These are phyloP conservation scores for Exophiala aquamarina DNA, from an alignment of 2,329 filamentous ascomycete species.

Conservation along the genomic window DNA sequence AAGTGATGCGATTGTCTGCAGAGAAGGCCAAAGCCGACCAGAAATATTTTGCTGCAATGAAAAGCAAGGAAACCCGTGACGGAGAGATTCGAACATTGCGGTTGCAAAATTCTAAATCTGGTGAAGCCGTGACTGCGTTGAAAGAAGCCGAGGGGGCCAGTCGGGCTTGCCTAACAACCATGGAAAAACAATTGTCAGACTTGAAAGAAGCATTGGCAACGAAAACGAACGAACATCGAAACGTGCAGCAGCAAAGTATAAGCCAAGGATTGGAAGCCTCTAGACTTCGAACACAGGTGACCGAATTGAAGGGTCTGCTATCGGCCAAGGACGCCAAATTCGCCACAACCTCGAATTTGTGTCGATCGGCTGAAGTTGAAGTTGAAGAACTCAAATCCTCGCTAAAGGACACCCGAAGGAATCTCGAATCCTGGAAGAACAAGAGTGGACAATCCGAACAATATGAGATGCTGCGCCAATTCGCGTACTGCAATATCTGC, in stretches of 20 bases:
- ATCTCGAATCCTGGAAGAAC: conserved; percentile 76
- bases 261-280: conserved; percentile 66
- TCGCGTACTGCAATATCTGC: conserved; percentile 89
- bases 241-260: conserved; percentile 68
- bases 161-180: conserved; percentile 71
- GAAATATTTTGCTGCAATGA: conserved; percentile 95
- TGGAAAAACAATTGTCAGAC: conserved; percentile 89
- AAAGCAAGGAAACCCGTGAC: conserved; percentile 83
- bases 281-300: conserved; percentile 70
- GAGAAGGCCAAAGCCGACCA: conserved; percentile 97
- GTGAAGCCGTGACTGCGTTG: conserved; percentile 87
- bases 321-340: conserved; percentile 72
- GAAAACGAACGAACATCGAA: conserved; percentile 70
- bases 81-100: conserved; percentile 77
- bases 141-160: conserved; percentile 86
- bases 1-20: conserved; percentile 68
- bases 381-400: conserved; percentile 76
- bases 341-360: conserved; percentile 61
- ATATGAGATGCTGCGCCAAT: conserved; percentile 25
- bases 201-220: conserved; percentile 74
- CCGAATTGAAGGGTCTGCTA: conserved; percentile 72
- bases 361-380: conserved; percentile 66
- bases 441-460: conserved; percentile 28
- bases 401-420: conserved; percentile 76
- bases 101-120: conserved; percentile 82